These are phyloP conservation scores for Aspergillus fumigatus DNA, from an alignment of 2,329 filamentous ascomycete species.

Conservation along the genomic window DNA sequence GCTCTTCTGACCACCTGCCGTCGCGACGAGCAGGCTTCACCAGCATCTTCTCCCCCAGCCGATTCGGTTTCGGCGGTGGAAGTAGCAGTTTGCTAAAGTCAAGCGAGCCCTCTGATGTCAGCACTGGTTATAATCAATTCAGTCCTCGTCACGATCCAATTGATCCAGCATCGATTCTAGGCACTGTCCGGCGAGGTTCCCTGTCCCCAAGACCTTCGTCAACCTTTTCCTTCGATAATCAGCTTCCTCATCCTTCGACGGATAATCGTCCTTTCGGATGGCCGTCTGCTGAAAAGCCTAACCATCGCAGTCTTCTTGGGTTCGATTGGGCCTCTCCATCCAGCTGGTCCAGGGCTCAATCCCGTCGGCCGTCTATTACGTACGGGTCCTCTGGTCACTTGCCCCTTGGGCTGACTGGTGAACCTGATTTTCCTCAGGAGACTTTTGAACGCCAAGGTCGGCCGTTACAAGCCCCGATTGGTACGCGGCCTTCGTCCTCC, in stretches of 20 bases:
- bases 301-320: conserved; percentile 50
- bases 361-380: conserved; percentile 75
- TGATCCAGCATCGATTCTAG: conserved; percentile 42
- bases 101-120: conserved; percentile 31
- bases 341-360: conserved; percentile 71
- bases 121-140: conserved; percentile 44
- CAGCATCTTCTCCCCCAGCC: conserved; percentile 41
- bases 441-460: conserved; percentile 45
- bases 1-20: conserved; percentile 37
- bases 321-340: conserved; percentile 50
- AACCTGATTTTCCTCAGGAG: conserved; percentile 46
- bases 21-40: conserved; percentile 39
- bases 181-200: conserved; percentile 39
- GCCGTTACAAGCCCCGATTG: conserved; percentile 65
- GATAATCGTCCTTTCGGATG: conserved; percentile 75
- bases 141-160: conserved; percentile 44
- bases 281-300: conserved; percentile 49
- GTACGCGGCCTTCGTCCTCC: conserved; percentile 64
- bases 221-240: conserved; percentile 52
- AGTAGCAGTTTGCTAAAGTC: conserved; percentile 23
- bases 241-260: conserved; percentile 69
- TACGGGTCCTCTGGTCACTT: conserved; percentile 66
- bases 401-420: conserved; percentile 50
- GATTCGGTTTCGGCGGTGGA: conserved; percentile 33
- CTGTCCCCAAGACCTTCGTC: conserved; percentile 48